Base-by-base conservation (phyloP, 352 stramenopile genomes). In the Globisporangium parvum region DNA sequence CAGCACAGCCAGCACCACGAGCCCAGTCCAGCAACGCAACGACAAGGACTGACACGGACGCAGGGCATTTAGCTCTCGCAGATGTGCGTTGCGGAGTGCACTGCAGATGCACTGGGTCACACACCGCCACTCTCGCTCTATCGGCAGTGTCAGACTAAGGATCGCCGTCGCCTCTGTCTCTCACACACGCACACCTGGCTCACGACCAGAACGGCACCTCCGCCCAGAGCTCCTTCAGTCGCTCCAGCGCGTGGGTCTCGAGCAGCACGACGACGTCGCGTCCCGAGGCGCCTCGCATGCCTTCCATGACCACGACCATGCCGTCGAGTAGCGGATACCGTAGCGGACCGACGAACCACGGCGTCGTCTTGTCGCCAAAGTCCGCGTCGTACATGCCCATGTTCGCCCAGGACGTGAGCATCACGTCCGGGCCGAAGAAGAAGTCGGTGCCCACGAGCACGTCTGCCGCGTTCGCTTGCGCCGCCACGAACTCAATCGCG, bases 381-480 rank as follows among this genome's bases (percentile, higher is more conserved):
- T 76, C 67, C 0, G 77, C 70, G 33, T 80, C 72, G 55, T 87
- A 85, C 74, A 84, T 84, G 15, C 72, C 77, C 67, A 82, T 70
- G 46, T 82, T 67, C 12, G 63, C 47, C 68, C 69, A 80, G 6
- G 74, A 87, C 40, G 77, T 80, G 67, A 85, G 83, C 66, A 82
- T 78, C 52, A 85, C 55, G 40, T 87, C 74, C 1, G 60, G 52
- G 0, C 77, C 74, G 20, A 82, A 72, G 52, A 76, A 65, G 50
- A 82, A 85, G 40, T 80, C 65, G 11, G 63, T 73, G 4, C 70
- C 66, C 0, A 79, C 63, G 9, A 74, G 57, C 54, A 84, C 65
- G 31, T 69, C 63, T 1, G 55, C 64, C 41, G 67, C 51, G 21
- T 70, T 71, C 0, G 28, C 57, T 24, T 80, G 64, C 17, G 70